Percentiles rank a stretch among this genome's conserved stretches.
phyloP scores from a whole-genome alignment of 148 eudicot genomes.

The Persicaria maculosa region DNA sequence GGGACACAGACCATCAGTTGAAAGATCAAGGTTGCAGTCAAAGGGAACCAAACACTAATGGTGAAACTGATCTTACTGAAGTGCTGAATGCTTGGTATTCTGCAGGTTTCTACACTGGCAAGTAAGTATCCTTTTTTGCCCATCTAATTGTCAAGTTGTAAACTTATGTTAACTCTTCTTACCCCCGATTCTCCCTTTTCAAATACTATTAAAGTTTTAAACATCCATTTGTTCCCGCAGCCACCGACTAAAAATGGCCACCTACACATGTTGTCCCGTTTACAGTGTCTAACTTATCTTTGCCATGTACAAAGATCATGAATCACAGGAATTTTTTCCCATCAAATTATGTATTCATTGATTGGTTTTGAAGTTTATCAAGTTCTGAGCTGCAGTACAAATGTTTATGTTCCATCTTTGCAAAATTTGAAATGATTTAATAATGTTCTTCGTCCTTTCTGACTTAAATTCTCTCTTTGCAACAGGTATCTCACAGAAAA shows the following conservation, averaged over 20 bases:
- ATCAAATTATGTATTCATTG: no score
- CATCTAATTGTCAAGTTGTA: not conserved
- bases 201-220: not conserved
- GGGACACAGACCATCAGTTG: conserved; percentile 31
- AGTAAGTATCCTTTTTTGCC: conserved; percentile 42
- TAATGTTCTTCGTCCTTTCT: no score
- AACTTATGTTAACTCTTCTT: not conserved
- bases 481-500: conserved; percentile 65
- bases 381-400: no score
- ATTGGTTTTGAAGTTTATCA: no score
- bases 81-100: conserved; percentile 85
- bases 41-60: conserved; percentile 18
- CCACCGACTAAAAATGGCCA: not conserved
- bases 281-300: not conserved
- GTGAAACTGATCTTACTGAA: conserved; percentile 53
- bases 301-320: not conserved
- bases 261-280: not conserved
- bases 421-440: no score
- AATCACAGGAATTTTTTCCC: no score
- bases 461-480: conserved; percentile 12
- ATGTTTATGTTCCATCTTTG: no score
- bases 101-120: conserved; percentile 91
- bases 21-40: conserved; percentile 19
- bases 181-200: not conserved
- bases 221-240: not conserved